Evolutionary conservation across 2,329 filamentous ascomycete genomes (phyloP), one percentile per base, ranked within the genome.

Genomic region (Botrytis tulipae): DNA sequence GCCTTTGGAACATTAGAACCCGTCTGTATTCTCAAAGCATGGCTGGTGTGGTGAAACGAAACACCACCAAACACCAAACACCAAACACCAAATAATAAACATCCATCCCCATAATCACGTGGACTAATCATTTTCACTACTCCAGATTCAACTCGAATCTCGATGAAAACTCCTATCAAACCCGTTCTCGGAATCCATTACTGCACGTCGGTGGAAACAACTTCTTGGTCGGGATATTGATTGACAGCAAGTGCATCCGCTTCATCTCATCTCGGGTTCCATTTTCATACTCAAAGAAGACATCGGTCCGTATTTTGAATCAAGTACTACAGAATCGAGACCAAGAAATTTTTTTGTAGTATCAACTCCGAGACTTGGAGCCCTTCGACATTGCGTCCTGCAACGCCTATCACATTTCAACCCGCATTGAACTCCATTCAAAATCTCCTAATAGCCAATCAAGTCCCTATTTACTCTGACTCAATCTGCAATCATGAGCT

Each of bases 401-500:
- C 62, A 66, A 48, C 62, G 42, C 62, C 29, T 40, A 66, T 66
- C 42, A 66, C 62, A 48, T 48, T 18, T 66, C 16, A 48, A 48
- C 29, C 42, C 20, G 42, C 62, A 35, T 32, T 66, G 42, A 35
- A 35, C 20, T 62, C 42, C 29, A 66, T 48, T 66, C 29, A 44
- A 42, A 18, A 29, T 57, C 37, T n/a, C 9, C 25, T 18, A 12
- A 62, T n/a, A 40, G 35, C 20, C 60, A 62, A 40, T 62, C 16
- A 40, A 62, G 6, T 61, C 4, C 4, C 32, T 16, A 61, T 61
- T 37, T 16, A 18, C 60, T 32, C n/a, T 20, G 14, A 66, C n/a
- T 16, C 16, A 40, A 62, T n/a, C 42, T 67, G 20, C 44, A 54
- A 66, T 68, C 54, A 77, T 77, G 76, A 70, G 69, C n/a, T 69